A percentile compares a stretch with the other conserved stretches of the same genome.
phyloP scores from a whole-genome alignment of 257 asterid species.

The Henckelia pumila region DNA sequence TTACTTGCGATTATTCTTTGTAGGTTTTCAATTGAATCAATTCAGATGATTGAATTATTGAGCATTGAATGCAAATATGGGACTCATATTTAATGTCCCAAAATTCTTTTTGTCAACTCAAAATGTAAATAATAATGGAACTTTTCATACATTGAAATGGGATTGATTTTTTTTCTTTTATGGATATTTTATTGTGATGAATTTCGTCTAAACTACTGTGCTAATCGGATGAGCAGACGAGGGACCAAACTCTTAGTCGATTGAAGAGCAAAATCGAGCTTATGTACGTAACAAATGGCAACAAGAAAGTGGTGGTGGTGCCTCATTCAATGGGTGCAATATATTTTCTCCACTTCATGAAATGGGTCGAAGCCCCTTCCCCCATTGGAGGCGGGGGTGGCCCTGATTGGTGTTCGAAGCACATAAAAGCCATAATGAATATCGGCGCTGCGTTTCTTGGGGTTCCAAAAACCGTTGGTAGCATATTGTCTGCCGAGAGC shows the following conservation, averaged over 20 bases:
- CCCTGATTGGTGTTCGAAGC: slow-evolving; percentile 76
- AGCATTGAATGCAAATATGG: neutral
- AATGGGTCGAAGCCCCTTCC: slow-evolving; percentile 83
- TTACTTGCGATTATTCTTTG: neutral
- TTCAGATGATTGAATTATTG: neutral
- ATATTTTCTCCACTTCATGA: slow-evolving; percentile 85
- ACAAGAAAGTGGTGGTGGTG: slow-evolving; percentile 81
- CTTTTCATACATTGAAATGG: neutral
- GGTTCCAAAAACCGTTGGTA: slow-evolving; percentile 74
- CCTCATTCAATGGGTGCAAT: slow-evolving; percentile 95
- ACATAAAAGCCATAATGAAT: slow-evolving; percentile 79
- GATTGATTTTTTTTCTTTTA: no score
- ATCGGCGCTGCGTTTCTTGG: slow-evolving; percentile 87
- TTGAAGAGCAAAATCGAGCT: slow-evolving; percentile 94
- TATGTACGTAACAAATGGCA: slow-evolving; percentile 64
- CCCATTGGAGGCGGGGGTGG: slow-evolving; percentile 94
- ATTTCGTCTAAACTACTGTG: slow-evolving; percentile 8
- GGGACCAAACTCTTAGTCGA: slow-evolving; percentile 78
- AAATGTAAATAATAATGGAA: neutral
- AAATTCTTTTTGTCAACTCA: neutral
- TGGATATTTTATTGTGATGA: neutral
- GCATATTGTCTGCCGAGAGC: slow-evolving; percentile 76
- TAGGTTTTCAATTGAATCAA: neutral
- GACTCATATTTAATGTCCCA: neutral
- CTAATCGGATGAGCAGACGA: slow-evolving; percentile 45